These are phyloP conservation scores for Musa beccarii DNA, from an alignment of 176 grass and related monocot species.

Conservation along the genomic window DNA sequence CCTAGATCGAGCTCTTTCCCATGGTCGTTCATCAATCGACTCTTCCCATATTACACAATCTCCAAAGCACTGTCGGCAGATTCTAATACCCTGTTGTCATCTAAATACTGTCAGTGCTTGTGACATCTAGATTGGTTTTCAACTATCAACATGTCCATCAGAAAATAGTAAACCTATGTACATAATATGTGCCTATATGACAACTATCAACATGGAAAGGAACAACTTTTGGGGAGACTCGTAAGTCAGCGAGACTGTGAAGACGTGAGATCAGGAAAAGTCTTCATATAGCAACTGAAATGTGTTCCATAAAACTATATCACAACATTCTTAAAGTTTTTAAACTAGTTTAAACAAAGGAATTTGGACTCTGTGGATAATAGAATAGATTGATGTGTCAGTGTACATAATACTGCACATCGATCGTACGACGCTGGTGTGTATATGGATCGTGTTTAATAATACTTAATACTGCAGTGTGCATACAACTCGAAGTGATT, in stretches of 20 bases:
- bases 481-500: background rate
- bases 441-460: background rate
- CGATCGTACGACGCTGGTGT: too few relatives aligned
- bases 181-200: background rate
- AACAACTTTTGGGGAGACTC: too few relatives aligned
- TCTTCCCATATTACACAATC: slow-evolving; percentile 98
- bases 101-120: background rate
- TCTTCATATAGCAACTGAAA: background rate
- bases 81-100: slow-evolving; percentile 54
- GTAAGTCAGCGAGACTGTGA: too few relatives aligned
- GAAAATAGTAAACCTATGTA: background rate
- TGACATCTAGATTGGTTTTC: background rate
- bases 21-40: slow-evolving; percentile 81
- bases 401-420: background rate
- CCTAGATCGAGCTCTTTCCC: slow-evolving; percentile 88
- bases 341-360: background rate
- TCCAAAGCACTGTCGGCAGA: slow-evolving; percentile 56
- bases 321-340: background rate
- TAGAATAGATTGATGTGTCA: background rate
- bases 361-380: background rate
- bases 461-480: background rate
- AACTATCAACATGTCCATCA: background rate
- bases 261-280: background rate
- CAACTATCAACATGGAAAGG: background rate
- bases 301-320: background rate